Base-by-base conservation (phyloP, 805 yeast genomes). In the Candida hungchunana region DNA sequence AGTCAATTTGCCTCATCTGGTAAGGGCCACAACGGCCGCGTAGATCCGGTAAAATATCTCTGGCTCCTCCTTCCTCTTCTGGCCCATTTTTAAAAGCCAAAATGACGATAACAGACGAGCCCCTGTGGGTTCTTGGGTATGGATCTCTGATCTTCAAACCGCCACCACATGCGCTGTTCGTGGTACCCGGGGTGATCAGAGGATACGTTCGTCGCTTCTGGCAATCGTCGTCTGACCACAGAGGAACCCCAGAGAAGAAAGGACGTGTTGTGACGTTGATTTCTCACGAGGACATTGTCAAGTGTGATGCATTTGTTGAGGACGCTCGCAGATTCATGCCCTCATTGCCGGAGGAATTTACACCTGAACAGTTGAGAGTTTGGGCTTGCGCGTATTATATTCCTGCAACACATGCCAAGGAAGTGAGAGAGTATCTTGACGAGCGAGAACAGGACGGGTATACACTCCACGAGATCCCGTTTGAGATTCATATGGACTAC, bases 141-240 rank as follows among this genome's bases (percentile, higher is more conserved):
- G 97, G 97, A 2, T 84, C 95, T 0, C 65, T 88, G 34, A 78
- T 88, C 18, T 88, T 82, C 69, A 88, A 87, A 52, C 96, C 96
- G 0, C 97, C 96, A 0, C 89, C 90, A 12, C 70, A 73, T 46
- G 71, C 74, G 42, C 66, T 75, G 31, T 66, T 71, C 49, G 62
- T 77, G 25, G 69, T 83, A 8, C 79, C 87, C 0, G 96, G 96
- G 0, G 73, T 79, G 31, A 67, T 89, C 17, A 66, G 67, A 34
- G 96, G 96, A 2, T 87, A 66, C 47, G 75, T 80, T 1, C 69
- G 97, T 15, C 63, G 96, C 29, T 89, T 89, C 55, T 89, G 96
- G 96, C 97, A 89, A 58, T 73, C 85, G 23, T 81, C 93, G 9
- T 76, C 80, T 17, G 97, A 89, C 56, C 96, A 90, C 58, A 63